Conservation (phyloP, 2,329 filamentous ascomycete species). For the Teratosphaeria gauchensis region DNA sequence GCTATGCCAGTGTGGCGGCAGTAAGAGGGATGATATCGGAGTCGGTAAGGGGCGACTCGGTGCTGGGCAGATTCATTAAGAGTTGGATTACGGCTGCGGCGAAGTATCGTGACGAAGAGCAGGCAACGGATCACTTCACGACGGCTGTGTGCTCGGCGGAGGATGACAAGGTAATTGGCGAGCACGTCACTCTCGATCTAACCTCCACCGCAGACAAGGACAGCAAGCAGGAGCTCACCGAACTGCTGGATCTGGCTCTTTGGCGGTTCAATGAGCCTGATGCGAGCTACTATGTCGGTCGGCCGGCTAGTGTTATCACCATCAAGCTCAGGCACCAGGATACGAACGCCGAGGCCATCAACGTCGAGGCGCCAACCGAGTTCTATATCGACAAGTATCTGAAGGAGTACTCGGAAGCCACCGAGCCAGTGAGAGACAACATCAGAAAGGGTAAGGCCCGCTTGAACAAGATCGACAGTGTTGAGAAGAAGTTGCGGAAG, state of each 20-base stretch:
- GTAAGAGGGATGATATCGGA: conserved; percentile 26
- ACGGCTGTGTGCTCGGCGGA: conserved; percentile 17
- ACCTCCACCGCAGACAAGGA: background rate
- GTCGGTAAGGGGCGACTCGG: conserved; percentile 1
- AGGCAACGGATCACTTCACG: conserved; percentile 16
- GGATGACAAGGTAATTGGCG: background rate
- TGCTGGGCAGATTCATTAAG: conserved; percentile 15
- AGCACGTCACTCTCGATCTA: background rate
- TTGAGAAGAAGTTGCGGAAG: conserved; percentile 29
- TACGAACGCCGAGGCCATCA: background rate
- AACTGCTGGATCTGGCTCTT: background rate
- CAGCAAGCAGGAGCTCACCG: background rate
- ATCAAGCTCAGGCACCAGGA: background rate
- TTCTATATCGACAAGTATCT: conserved; percentile 54
- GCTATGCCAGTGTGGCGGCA: conserved; percentile 48
- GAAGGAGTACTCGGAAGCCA: conserved; percentile 38
- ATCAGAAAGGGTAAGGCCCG: conserved; percentile 24
- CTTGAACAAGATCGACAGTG: conserved; percentile 23
- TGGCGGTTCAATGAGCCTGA: background rate
- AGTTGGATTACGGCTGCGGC: conserved; percentile 14
- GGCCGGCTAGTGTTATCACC: background rate
- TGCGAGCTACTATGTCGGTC: background rate
- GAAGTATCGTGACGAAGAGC: conserved; percentile 1
- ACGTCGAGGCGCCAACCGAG: conserved; percentile 42
- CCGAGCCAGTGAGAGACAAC: conserved; percentile 38